These are phyloP conservation scores for Salmacisia buchloeana DNA, from an alignment of 1,284 basidiomycete genomes.

Conservation along the genomic window DNA sequence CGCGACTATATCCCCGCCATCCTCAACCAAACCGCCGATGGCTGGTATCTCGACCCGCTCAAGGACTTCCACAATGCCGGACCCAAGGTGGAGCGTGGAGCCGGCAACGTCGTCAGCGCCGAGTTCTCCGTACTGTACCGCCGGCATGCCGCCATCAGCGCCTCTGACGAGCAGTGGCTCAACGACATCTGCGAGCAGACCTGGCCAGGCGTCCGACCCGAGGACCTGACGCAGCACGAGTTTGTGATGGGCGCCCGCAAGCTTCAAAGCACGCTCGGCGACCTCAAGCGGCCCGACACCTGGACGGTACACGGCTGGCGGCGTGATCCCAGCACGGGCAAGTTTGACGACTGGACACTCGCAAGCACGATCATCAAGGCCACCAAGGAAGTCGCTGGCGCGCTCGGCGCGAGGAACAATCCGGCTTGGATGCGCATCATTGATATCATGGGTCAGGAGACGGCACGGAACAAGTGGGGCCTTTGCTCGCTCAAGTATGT, in stretches of 20 bases:
- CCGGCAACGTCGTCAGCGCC: slow-evolving; percentile 31
- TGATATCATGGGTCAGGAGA: slow-evolving; percentile 75
- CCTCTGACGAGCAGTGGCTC: slow-evolving; percentile 37
- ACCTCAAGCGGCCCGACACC: slow-evolving; percentile 53
- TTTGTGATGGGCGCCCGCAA: slow-evolving; percentile 57
- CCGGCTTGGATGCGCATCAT: slow-evolving; percentile 69
- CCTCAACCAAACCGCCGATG: slow-evolving; percentile 28
- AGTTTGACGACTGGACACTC: slow-evolving; percentile 67
- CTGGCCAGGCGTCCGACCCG: slow-evolving; percentile 23
- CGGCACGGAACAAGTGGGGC: slow-evolving; percentile 66
- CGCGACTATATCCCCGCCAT: slow-evolving; percentile 39
- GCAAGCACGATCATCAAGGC: slow-evolving; percentile 53
- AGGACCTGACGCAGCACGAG: slow-evolving; percentile 59
- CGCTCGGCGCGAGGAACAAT: slow-evolving; percentile 72
- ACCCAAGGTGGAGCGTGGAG: slow-evolving; percentile 29
- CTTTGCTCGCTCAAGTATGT: slow-evolving; percentile 67
- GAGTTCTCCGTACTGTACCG: slow-evolving; percentile 26
- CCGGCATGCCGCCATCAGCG: slow-evolving; percentile 33
- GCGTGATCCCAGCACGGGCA: slow-evolving; percentile 59
- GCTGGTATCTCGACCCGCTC: slow-evolving; percentile 23
- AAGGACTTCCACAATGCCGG: slow-evolving; percentile 26
- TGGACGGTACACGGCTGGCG: slow-evolving; percentile 63
- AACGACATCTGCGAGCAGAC: slow-evolving; percentile 20
- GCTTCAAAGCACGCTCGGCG: slow-evolving; percentile 10
- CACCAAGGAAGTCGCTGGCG: slow-evolving; percentile 63